Conservation (phyloP, 495 filamentous ascomycete genomes). For the Penicillium paradoxum region DNA sequence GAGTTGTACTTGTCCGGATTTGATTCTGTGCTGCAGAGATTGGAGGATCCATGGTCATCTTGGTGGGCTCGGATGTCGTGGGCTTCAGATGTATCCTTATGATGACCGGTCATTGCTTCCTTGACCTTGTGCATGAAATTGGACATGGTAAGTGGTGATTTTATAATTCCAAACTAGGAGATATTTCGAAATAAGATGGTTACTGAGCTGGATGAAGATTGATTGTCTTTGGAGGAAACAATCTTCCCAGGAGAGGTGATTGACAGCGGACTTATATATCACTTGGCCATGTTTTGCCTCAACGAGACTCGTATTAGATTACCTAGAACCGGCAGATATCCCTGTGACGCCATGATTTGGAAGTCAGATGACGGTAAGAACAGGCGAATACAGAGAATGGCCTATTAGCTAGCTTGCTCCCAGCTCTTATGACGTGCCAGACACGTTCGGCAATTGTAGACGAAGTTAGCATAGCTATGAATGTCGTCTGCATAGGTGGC, state of each 20-base stretch:
- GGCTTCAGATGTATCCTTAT: background rate
- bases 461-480: background rate
- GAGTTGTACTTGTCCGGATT: background rate
- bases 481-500: background rate
- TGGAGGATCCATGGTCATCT: no score
- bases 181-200: background rate
- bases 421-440: background rate
- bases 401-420: no score
- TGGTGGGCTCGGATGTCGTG: background rate
- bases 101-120: conserved; percentile 47
- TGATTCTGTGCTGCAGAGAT: background rate
- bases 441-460: background rate
- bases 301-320: background rate
- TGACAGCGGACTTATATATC: no score
- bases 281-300: background rate
- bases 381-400: no score
- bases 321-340: background rate
- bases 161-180: background rate
- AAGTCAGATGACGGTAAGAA: background rate
- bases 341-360: background rate
- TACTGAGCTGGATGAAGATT: background rate
- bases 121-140: conserved; percentile 64
- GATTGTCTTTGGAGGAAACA: no score
- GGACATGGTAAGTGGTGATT: conserved; percentile 46
- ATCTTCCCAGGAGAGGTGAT: no score